Conservation (phyloP, 163 green algal genomes). For the Chlorella variabilis region DNA sequence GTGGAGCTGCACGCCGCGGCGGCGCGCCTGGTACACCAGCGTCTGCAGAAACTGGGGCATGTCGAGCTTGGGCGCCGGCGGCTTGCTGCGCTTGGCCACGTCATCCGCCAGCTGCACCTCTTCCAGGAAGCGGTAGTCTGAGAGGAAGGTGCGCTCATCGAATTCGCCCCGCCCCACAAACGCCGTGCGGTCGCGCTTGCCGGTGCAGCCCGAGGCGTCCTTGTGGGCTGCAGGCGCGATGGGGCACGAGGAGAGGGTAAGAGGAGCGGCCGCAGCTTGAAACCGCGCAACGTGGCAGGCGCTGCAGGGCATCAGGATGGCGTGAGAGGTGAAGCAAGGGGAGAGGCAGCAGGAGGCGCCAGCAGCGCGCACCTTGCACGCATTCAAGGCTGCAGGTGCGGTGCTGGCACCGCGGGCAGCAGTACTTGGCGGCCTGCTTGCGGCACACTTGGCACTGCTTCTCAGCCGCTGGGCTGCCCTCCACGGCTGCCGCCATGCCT, state of each 20-base stretch:
- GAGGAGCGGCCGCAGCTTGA: neutral
- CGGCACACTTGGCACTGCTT: conserved; percentile 32
- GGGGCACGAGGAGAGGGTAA: neutral
- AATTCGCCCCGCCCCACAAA: conserved; percentile 80
- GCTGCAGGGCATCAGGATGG: neutral
- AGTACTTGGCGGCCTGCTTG: conserved; percentile 33
- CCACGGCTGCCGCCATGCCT: conserved; percentile 8
- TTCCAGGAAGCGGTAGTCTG: conserved; percentile 65
- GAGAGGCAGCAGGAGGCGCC: neutral
- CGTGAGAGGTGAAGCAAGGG: neutral
- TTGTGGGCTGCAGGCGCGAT: conserved; percentile 69
- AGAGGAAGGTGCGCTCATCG: conserved; percentile 76
- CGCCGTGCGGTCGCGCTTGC: conserved; percentile 78
- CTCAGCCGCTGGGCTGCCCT: neutral
- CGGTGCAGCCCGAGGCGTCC: conserved; percentile 68
- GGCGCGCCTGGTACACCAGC: conserved; percentile 48
- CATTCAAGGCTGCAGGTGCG: conserved; percentile 48
- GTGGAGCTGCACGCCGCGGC: conserved; percentile 50
- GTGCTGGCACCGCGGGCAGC: conserved; percentile 40
- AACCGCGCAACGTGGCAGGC: no score
- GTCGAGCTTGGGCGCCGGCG: conserved; percentile 44
- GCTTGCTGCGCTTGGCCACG: conserved; percentile 52
- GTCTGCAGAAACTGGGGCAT: conserved; percentile 48
- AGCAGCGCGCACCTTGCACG: conserved; percentile 34
- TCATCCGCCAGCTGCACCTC: conserved; percentile 49